A percentile compares a stretch with the other conserved stretches of the same genome.
Conservation (phyloP, 2,329 filamentous ascomycete species). For the Aspergillus ruber region DNA sequence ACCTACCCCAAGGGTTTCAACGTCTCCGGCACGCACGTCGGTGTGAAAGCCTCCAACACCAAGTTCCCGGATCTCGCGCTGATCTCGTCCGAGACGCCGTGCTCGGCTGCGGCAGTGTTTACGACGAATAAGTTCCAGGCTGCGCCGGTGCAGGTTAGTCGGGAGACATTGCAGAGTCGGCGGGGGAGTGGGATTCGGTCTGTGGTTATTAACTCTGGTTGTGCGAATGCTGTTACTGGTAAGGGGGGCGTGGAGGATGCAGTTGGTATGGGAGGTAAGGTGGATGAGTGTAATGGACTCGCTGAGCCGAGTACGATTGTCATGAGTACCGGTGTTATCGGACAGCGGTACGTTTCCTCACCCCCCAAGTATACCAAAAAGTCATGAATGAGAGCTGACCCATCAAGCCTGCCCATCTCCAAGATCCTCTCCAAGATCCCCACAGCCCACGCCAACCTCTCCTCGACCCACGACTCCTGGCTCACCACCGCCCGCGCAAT, state of each 20-base stretch:
- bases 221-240: conserved; percentile 94
- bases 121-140: conserved; percentile 98
- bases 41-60: conserved; percentile 89
- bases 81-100: conserved; percentile 78
- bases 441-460: conserved; percentile 63
- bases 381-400: no score
- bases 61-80: conserved; percentile 86
- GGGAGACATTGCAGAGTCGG: conserved; percentile 61
- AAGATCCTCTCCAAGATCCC: conserved; percentile 85
- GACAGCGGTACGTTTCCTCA: conserved; percentile 62
- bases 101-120: conserved; percentile 84
- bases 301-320: conserved; percentile 66
- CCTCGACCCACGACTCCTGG: conserved; percentile 77
- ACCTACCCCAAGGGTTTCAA: conserved; percentile 87
- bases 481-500: conserved; percentile 80
- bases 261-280: conserved; percentile 69
- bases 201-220: conserved; percentile 90
- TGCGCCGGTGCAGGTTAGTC: conserved; percentile 82
- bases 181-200: conserved; percentile 66
- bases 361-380: no score
- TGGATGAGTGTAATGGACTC: conserved; percentile 60
- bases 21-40: conserved; percentile 80
- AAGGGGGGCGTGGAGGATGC: conserved; percentile 86
- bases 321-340: conserved; percentile 98
- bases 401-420: conserved; percentile 80